phyloP scores from a whole-genome alignment of 345 rosid species.

The Arabis alpina region DNA sequence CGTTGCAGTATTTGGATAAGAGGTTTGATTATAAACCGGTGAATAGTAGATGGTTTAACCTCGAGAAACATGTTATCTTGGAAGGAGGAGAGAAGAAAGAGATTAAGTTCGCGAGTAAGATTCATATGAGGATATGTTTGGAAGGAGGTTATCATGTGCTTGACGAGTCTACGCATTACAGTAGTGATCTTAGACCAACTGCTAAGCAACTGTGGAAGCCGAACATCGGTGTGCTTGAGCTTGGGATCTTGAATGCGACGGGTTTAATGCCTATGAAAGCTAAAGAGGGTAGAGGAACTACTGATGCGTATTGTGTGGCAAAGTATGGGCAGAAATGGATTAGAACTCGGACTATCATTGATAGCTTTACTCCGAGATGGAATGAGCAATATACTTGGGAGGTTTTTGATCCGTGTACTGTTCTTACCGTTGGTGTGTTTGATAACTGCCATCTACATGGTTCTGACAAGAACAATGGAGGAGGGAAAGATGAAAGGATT shows the following conservation, averaged over 20 bases:
- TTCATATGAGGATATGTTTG: slow-evolving; percentile 79
- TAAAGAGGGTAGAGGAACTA: slow-evolving; percentile 73
- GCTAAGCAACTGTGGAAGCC: slow-evolving; percentile 89
- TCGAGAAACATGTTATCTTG: slow-evolving; percentile 69
- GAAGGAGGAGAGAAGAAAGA: slow-evolving; percentile 77
- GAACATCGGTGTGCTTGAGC: slow-evolving; percentile 57
- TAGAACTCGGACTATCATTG: slow-evolving; percentile 84
- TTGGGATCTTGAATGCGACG: slow-evolving; percentile 64
- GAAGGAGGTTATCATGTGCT: slow-evolving; percentile 97
- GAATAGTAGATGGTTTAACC: slow-evolving; percentile 71
- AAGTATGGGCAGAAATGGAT: slow-evolving; percentile 97
- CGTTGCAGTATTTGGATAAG: slow-evolving; percentile 58
- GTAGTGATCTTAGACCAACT: slow-evolving; percentile 89
- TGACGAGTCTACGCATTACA: slow-evolving; percentile 92
- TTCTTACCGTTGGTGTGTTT: slow-evolving; percentile 85
- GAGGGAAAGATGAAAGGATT: slow-evolving; percentile 66
- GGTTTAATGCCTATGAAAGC: slow-evolving; percentile 85
- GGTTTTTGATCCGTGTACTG: slow-evolving; percentile 87
- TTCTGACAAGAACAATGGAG: slow-evolving; percentile 43
- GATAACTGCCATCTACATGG: slow-evolving; percentile 67
- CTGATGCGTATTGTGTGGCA: slow-evolving; percentile 95
- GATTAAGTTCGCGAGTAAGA: slow-evolving; percentile 79
- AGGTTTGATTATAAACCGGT: slow-evolving; percentile 78
- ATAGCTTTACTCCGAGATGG: slow-evolving; percentile 82
- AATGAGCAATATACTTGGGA: slow-evolving; percentile 98